phyloP scores from a whole-genome alignment of 108 stramenopile species.

The Epipyxis sp. region DNA sequence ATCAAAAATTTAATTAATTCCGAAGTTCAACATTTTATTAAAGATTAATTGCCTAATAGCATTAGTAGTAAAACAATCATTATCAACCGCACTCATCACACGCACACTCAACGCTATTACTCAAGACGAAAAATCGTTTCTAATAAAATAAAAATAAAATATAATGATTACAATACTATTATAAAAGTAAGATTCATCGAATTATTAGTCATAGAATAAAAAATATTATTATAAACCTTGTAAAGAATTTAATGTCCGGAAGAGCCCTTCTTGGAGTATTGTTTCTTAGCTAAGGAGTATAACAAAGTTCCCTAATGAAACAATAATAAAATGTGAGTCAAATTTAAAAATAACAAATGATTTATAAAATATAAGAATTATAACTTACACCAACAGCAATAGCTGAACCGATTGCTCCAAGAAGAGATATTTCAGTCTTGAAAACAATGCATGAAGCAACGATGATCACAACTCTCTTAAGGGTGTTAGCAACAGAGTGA shows the following conservation, averaged over 20 bases:
- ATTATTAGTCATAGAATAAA: too few species aligned
- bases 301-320: constrained; percentile 73
- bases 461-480: constrained; percentile 52
- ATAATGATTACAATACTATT: too few species aligned
- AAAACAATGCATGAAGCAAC: constrained; percentile 48
- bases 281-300: constrained; percentile 77
- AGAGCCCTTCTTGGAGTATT: neutral
- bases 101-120: too few species aligned
- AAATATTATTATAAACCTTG: too few species aligned
- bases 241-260: neutral
- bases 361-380: constrained; percentile 12
- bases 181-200: too few species aligned
- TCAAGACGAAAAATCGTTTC: too few species aligned
- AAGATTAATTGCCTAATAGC: too few species aligned
- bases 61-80: too few species aligned
- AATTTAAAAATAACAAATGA: neutral
- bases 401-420: constrained; percentile 45
- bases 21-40: too few species aligned
- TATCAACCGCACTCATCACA: too few species aligned
- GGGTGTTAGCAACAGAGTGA: constrained; percentile 53
- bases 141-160: too few species aligned
- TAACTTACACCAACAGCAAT: constrained; percentile 40
- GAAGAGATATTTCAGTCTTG: constrained; percentile 45
- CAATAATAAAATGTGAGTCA: neutral
- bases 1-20: too few species aligned